A percentile compares a stretch with the other conserved stretches of the same genome.
Conservation (phyloP, 1,284 basidiomycete species). For the Wallemia mellicola region DNA sequence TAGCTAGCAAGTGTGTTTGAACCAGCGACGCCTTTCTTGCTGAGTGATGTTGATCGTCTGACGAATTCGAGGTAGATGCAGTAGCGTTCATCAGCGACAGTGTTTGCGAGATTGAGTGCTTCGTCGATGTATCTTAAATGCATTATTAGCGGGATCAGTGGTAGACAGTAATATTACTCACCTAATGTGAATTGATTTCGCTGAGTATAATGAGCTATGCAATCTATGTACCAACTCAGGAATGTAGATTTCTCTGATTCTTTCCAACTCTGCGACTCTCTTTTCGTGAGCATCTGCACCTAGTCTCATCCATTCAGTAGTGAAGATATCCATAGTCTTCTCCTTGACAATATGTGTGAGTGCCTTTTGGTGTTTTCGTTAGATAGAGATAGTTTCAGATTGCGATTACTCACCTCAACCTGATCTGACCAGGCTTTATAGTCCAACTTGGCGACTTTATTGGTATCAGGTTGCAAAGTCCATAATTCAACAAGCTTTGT, state of each 20-base stretch:
- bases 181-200: conserved; percentile 33
- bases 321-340: conserved; percentile 32
- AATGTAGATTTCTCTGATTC: conserved; percentile 62
- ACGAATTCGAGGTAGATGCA: conserved; percentile 66
- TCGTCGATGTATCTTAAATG: conserved; percentile 59
- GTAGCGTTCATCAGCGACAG: conserved; percentile 66
- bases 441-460: neutral
- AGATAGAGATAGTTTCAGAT: neutral
- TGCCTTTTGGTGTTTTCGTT: neutral
- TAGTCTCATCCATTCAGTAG: conserved; percentile 37
- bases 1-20: conserved; percentile 26
- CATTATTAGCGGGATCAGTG: neutral
- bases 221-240: conserved; percentile 70
- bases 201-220: conserved; percentile 39
- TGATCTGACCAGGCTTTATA: conserved; percentile 26
- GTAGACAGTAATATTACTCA: conserved; percentile 18
- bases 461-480: conserved; percentile 4
- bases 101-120: conserved; percentile 42
- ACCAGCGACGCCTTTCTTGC: conserved; percentile 14
- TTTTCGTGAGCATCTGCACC: conserved; percentile 27
- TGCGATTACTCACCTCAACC: conserved; percentile 22
- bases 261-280: conserved; percentile 33
- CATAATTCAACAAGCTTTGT: conserved; percentile 7
- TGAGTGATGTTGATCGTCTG: conserved; percentile 14
- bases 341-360: conserved; percentile 13